Percentiles rank a stretch among this genome's conserved stretches.
phyloP scores from a whole-genome alignment of 768 basidiomycete genomes.

The Coprinopsis marcescibilis region DNA sequence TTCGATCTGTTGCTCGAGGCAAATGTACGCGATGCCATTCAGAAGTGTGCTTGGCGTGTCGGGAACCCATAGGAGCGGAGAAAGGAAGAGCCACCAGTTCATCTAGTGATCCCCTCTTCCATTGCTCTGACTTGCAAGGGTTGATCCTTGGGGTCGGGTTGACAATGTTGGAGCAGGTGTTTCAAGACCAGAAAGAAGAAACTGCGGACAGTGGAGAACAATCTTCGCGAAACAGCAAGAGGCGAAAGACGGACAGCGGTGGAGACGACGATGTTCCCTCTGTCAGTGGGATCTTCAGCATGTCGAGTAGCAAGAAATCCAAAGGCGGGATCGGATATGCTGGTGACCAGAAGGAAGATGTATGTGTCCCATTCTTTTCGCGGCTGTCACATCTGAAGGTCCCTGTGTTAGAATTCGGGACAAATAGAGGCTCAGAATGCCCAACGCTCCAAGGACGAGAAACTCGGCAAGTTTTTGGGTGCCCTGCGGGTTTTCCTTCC shows the following conservation, averaged over 20 bases:
- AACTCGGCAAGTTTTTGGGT: conserved; percentile 60
- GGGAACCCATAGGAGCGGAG: conserved; percentile 50
- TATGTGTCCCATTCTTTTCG: conserved; percentile 32
- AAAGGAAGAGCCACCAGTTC: conserved; percentile 36
- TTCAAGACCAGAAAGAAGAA: conserved; percentile 47
- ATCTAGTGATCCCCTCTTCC: conserved; percentile 63
- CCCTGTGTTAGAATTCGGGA: conserved; percentile 57
- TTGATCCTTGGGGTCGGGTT: conserved; percentile 88
- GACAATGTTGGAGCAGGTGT: conserved; percentile 75
- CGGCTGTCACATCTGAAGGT: background rate
- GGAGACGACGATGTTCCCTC: conserved; percentile 13
- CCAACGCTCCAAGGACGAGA: conserved; percentile 72
- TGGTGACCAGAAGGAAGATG: conserved; percentile 79
- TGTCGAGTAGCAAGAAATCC: conserved; percentile 62
- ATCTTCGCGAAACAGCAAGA: conserved; percentile 26
- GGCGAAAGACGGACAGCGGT: conserved; percentile 49
- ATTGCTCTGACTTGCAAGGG: conserved; percentile 87
- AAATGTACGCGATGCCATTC: conserved; percentile 58
- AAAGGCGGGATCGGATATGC: conserved; percentile 87
- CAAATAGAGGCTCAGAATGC: conserved; percentile 69
- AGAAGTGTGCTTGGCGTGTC: conserved; percentile 71
- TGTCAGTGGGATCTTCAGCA: conserved; percentile 26
- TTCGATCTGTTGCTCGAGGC: conserved; percentile 51
- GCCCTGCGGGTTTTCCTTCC: conserved; percentile 83
- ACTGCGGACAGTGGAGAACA: conserved; percentile 27